These are phyloP conservation scores for Nidula niveotomentosa DNA, from an alignment of 1,284 basidiomycete species.

Conservation along the genomic window DNA sequence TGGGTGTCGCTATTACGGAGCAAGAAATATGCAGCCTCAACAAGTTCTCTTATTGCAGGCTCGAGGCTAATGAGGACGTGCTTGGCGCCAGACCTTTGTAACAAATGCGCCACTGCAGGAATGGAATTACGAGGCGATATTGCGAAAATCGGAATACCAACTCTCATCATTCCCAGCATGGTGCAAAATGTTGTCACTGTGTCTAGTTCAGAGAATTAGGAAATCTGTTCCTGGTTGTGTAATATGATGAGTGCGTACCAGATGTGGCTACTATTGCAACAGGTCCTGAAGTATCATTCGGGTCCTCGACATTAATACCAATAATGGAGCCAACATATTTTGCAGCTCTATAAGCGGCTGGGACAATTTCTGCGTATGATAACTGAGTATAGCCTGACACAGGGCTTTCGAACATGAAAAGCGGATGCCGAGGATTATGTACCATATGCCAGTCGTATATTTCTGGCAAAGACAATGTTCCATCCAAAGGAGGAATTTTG, in stretches of 20 bases:
- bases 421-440: conserved; percentile 9
- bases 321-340: not conserved
- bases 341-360: conserved; percentile 7
- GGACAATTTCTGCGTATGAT: conserved; percentile 6
- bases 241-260: not conserved
- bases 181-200: conserved; percentile 7
- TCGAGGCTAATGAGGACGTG: not conserved
- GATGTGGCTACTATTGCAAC: not conserved
- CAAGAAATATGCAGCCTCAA: not conserved
- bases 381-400: not conserved
- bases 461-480: conserved; percentile 11
- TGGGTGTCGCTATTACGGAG: too few species aligned
- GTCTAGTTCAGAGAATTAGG: conserved; percentile 1
- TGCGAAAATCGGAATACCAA: conserved; percentile 8
- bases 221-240: too few species aligned
- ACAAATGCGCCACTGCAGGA: conserved; percentile 11
- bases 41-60: not conserved
- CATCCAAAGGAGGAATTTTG: conserved; percentile 12
- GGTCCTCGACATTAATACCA: not conserved
- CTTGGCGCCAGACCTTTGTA: not conserved
- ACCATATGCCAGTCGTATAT: conserved; percentile 18
- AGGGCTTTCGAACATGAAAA: conserved; percentile 8
- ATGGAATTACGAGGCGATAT: conserved; percentile 14
- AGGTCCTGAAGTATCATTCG: too few species aligned
- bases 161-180: conserved; percentile 9